Evolutionary conservation across 306 rosid species (phyloP).

Genomic region (Trifolium dubium): DNA sequence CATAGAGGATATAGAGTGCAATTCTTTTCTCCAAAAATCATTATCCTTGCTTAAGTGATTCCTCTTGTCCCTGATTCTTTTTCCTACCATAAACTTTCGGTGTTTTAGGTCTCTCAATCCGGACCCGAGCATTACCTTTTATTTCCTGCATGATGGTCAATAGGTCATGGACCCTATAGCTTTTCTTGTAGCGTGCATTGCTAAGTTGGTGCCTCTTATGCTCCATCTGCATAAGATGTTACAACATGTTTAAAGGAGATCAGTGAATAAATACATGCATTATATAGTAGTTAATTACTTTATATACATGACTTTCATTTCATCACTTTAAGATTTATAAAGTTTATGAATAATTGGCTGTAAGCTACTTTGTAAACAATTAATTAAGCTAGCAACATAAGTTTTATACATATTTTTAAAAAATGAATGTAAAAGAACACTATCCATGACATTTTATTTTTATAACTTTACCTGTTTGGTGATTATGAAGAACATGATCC

Average conservation of each 20-base stretch:
- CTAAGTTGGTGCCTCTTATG: background rate
- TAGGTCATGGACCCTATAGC: background rate
- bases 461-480: no score
- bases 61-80: background rate
- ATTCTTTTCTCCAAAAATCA: no score
- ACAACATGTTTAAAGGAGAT: slow-evolving; percentile 8
- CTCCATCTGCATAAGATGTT: slow-evolving; percentile 14
- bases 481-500: no score
- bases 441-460: no score
- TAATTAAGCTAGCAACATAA: no score
- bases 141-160: background rate
- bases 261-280: slow-evolving; percentile 2
- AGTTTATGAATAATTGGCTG: no score
- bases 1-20: no score
- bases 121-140: background rate
- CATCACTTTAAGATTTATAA: background rate
- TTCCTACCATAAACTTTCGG: background rate
- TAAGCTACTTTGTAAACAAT: no score
- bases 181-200: background rate
- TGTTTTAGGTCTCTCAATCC: background rate
- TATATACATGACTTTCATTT: background rate
- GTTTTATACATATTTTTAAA: no score
- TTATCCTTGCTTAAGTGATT: slow-evolving; percentile 20
- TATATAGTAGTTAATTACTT: slow-evolving; percentile 20
- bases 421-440: no score